phyloP scores from a whole-genome alignment of 2,329 filamentous ascomycete genomes.

The Xylaria sp. region DNA sequence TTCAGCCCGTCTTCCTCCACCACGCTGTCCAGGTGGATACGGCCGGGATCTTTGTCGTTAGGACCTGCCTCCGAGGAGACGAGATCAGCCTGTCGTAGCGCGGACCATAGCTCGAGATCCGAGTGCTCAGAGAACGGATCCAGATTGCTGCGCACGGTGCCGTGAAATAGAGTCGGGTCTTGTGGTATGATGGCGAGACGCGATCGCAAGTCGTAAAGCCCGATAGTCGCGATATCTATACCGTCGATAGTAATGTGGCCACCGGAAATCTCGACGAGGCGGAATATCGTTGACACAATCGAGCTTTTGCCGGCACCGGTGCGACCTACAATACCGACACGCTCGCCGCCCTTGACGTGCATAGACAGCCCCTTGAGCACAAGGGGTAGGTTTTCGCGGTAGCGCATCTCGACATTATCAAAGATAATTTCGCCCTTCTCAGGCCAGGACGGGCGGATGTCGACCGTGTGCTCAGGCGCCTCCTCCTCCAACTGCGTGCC shows the following conservation, averaged over 20 bases:
- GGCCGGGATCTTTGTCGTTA: slow-evolving; percentile 53
- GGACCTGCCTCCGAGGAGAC: slow-evolving; percentile 65
- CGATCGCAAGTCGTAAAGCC: slow-evolving; percentile 79
- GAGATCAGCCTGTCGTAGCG: slow-evolving; percentile 80
- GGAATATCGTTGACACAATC: slow-evolving; percentile 86
- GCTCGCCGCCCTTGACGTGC: slow-evolving; percentile 79
- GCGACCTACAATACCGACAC: slow-evolving; percentile 83
- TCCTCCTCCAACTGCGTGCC: slow-evolving; percentile 89
- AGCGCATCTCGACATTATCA: slow-evolving; percentile 81
- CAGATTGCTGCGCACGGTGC: slow-evolving; percentile 81
- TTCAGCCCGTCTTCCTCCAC: slow-evolving; percentile 97
- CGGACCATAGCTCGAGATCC: slow-evolving; percentile 81
- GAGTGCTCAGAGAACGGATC: slow-evolving; percentile 84
- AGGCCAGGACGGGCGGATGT: slow-evolving; percentile 83
- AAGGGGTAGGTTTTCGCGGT: slow-evolving; percentile 76
- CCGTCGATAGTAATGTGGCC: slow-evolving; percentile 74
- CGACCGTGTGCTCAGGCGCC: slow-evolving; percentile 80
- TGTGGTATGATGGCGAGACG: slow-evolving; percentile 86
- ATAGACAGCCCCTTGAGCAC: slow-evolving; percentile 78
- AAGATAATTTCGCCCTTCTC: slow-evolving; percentile 85
- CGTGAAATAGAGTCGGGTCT: slow-evolving; percentile 84
- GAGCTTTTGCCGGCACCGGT: slow-evolving; percentile 86
- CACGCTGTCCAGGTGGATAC: slow-evolving; percentile 82
- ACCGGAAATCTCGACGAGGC: slow-evolving; percentile 73
- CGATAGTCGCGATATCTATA: slow-evolving; percentile 76